Evolutionary conservation across 495 filamentous ascomycete species (phyloP).

Genomic region (Aspergillus cavernicola): DNA sequence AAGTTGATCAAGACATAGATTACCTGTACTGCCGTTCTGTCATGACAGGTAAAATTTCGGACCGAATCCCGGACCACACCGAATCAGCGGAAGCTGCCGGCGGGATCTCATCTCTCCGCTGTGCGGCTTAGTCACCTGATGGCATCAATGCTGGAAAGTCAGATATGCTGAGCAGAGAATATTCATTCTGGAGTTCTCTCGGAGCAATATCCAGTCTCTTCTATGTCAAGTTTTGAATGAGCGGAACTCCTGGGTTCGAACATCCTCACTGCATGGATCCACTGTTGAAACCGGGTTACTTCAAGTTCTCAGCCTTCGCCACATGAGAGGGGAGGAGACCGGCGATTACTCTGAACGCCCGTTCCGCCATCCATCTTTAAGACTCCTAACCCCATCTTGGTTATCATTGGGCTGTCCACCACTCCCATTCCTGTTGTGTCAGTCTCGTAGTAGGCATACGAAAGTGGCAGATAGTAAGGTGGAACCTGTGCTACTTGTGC

Average conservation of each 20-base stretch:
- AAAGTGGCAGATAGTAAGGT: background rate
- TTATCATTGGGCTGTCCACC: background rate
- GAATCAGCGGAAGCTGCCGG: constrained; percentile 33
- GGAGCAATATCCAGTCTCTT: background rate
- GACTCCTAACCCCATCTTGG: background rate
- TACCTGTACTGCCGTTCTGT: background rate
- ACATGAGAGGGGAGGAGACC: background rate
- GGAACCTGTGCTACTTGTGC: background rate
- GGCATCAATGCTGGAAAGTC: background rate
- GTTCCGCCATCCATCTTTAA: background rate
- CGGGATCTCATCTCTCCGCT: constrained; percentile 35
- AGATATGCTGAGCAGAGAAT: background rate
- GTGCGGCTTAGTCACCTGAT: constrained; percentile 6
- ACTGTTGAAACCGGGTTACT: background rate
- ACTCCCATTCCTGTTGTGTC: background rate
- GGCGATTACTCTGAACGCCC: background rate
- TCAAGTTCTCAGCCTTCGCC: background rate
- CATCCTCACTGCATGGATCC: background rate
- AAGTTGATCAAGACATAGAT: background rate
- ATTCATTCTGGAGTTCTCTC: background rate
- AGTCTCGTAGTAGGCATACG: background rate
- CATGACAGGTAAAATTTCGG: constrained; percentile 10
- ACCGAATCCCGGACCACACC: constrained; percentile 18
- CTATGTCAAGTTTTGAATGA: background rate
- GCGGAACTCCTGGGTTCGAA: background rate